Base-by-base conservation (phyloP, 2,329 filamentous ascomycete genomes). In the Diplodia seriata region DNA sequence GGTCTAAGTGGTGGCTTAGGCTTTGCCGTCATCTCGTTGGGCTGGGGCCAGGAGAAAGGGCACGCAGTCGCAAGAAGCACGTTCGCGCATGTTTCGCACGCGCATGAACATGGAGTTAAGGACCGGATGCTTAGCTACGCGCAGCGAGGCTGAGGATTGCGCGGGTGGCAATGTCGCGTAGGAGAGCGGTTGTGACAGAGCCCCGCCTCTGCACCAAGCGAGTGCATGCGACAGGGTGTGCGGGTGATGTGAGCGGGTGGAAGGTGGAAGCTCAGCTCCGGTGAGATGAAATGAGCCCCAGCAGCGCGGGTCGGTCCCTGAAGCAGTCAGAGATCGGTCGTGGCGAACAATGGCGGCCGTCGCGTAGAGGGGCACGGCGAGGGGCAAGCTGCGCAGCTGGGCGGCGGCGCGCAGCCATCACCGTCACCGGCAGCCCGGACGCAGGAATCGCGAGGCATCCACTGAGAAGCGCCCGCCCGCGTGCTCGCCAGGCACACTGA, bases 181-280 rank as follows among this genome's bases (percentile, higher is more conserved):
- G 36, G 26, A 47, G 36, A 26, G 59, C 43, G 59, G 59, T 11
- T 15, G 7, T 14, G 18, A n/a, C 31, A 26, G 56, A 20, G 56
- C 56, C 38, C 56, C 56, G 43, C 56, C 56, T 47, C 56, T 59
- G 40, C 57, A 31, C n/a, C 57, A 61, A 61, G 57, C 40, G 40
- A 50, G 40, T 49, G 57, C 23, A 61, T 61, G 57, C 26, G 57
- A 61, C 57, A 61, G 57, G 57, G 57, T 33, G 26, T 50, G 57
- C 57, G 57, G 57, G 57, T 63, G 59, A 63, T 63, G 59, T 31
- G 59, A 63, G 29, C 59, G 59, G 59, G 59, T 63, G 59, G 59
- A 63, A 51, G 59, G 23, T 51, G 59, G 59, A 36, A 63, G 59
- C 29, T 51, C 43, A n/a, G 7, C 33, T 51, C 59, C 59, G 59